Percentiles rank a stretch among this genome's conserved stretches.
These are phyloP conservation scores for Metarhizium album DNA, from an alignment of 2,329 filamentous ascomycete species.

Conservation along the genomic window DNA sequence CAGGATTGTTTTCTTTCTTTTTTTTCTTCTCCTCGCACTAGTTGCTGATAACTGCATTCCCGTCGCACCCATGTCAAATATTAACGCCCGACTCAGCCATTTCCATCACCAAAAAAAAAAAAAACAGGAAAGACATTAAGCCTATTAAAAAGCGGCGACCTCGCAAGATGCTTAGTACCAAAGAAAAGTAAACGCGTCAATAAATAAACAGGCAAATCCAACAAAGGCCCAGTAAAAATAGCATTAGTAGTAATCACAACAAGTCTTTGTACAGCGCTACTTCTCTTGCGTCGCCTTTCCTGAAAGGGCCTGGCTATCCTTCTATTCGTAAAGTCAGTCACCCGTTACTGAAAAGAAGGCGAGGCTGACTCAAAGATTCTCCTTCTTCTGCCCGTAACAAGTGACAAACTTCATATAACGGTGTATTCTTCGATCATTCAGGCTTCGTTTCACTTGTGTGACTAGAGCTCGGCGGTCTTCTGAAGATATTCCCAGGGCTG, in stretches of 20 bases:
- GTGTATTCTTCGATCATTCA: conserved; percentile 26
- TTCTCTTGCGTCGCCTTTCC: neutral
- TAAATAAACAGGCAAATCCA: neutral
- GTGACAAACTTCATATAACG: conserved; percentile 33
- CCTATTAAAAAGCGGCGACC: neutral
- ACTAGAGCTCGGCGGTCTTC: conserved; percentile 25
- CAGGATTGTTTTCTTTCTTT: too few relatives aligned
- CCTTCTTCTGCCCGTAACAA: conserved; percentile 31
- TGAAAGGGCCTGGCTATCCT: neutral
- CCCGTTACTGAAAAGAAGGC: neutral
- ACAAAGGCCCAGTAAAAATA: neutral
- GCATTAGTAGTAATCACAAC: neutral
- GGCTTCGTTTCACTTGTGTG: conserved; percentile 19
- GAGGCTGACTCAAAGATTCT: neutral
- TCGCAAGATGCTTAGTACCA: neutral
- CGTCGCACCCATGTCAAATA: neutral
- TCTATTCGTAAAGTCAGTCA: neutral
- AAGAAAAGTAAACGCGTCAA: neutral
- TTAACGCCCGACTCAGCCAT: neutral
- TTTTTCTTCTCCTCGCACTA: neutral
- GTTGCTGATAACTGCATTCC: neutral
- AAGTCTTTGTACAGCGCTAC: neutral
- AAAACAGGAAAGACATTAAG: neutral
- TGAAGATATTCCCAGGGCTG: conserved; percentile 23
- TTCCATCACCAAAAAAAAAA: too few relatives aligned